Conservation (phyloP, 768 basidiomycete genomes). For the Tulasnella sp. region DNA sequence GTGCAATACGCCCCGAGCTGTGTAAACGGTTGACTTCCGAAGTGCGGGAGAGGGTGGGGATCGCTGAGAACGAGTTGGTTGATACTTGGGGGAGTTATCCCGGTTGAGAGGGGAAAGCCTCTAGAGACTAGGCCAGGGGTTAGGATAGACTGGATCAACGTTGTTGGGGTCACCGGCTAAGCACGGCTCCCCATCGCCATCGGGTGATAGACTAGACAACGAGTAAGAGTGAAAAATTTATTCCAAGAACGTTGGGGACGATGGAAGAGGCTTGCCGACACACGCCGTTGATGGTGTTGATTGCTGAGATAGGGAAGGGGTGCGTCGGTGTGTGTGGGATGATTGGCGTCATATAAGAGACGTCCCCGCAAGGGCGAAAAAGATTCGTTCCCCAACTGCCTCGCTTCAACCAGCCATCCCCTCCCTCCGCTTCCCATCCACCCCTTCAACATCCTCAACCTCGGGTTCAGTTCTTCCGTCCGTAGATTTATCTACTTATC, state of each 20-base stretch:
- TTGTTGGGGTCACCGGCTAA: neutral
- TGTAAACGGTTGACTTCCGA: neutral
- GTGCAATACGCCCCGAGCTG: neutral
- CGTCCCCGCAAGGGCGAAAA: neutral
- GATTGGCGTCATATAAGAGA: conserved; percentile 2
- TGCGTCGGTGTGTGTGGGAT: neutral
- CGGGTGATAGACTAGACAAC: neutral
- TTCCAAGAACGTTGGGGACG: neutral
- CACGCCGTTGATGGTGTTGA: neutral
- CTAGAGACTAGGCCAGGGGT: too few species aligned
- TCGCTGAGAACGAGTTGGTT: neutral
- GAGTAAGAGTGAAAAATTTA: neutral
- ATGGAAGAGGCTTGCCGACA: neutral
- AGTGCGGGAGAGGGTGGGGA: neutral
- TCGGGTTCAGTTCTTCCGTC: neutral
- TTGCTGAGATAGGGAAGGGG: neutral
- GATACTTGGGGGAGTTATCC: neutral
- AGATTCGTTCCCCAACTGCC: conserved; percentile 1
- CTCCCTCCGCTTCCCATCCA: neutral
- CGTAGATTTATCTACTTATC: neutral
- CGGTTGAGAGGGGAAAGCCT: neutral
- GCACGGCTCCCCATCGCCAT: neutral
- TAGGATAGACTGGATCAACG: neutral
- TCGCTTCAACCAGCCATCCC: neutral
- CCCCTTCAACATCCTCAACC: neutral